Percentiles rank a stretch among this genome's conserved stretches.
These are phyloP conservation scores for Aethionema arabicum DNA, from an alignment of 345 rosid species.

Conservation along the genomic window DNA sequence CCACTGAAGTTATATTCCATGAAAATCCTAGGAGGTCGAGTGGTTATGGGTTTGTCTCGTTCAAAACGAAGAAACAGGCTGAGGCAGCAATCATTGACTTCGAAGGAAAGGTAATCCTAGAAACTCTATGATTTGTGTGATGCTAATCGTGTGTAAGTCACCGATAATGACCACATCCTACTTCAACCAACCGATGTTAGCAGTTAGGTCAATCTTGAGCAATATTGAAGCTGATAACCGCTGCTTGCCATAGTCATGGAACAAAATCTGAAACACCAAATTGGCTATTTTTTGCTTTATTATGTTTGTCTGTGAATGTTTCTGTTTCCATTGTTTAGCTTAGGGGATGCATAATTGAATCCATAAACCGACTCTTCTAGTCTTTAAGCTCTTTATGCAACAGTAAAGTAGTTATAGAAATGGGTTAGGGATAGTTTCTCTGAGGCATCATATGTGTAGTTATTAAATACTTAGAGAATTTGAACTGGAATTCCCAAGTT, in stretches of 20 bases:
- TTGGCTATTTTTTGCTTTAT: neutral
- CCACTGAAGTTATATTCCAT: constrained; percentile 66
- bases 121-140: neutral
- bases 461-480: neutral
- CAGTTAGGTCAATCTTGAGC: neutral
- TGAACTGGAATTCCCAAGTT: constrained; percentile 15
- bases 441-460: constrained; percentile 1
- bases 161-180: neutral
- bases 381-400: constrained; percentile 9
- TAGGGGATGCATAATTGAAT: neutral
- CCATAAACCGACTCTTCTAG: neutral
- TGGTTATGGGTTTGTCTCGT: constrained; percentile 81
- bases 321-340: constrained; percentile 13
- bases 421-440: constrained; percentile 4
- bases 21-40: constrained; percentile 73
- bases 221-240: constrained; percentile 3
- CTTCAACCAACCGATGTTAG: constrained; percentile 8
- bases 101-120: constrained; percentile 62
- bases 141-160: too few relatives aligned
- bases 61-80: constrained; percentile 72
- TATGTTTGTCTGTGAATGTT: constrained; percentile 25
- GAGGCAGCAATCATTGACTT: constrained; percentile 59
- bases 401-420: neutral
- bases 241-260: neutral
- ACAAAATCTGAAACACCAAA: neutral